Evolutionary conservation across 148 eudicot species (phyloP).

Genomic region (Chenopodium suecicum): DNA sequence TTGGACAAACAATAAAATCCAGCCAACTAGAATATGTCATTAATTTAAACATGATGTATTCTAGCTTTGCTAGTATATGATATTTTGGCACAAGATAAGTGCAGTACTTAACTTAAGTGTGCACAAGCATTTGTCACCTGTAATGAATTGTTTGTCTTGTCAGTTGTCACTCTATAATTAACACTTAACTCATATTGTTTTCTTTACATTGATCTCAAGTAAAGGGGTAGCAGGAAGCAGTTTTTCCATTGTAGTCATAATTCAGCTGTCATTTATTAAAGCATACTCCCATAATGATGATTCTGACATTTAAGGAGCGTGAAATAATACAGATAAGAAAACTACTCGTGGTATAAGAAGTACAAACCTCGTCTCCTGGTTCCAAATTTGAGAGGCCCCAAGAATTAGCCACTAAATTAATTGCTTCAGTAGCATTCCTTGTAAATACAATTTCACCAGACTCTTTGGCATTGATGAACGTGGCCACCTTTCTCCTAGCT

Average conservation of each 20-base stretch:
- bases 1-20: too few relatives aligned
- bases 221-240: neutral
- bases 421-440: conserved; percentile 95
- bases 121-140: neutral
- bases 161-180: too few relatives aligned
- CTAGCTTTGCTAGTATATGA: too few relatives aligned
- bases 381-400: conserved; percentile 83
- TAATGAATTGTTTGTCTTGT: neutral
- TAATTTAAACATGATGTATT: too few relatives aligned
- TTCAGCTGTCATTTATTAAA: neutral
- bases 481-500: conserved; percentile 83
- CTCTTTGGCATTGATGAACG: conserved; percentile 76
- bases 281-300: neutral
- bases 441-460: conserved; percentile 81
- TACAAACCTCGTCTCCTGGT: conserved; percentile 75
- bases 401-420: conserved; percentile 86
- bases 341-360: neutral
- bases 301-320: neutral
- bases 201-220: neutral
- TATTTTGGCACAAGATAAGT: too few relatives aligned
- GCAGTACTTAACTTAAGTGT: too few relatives aligned
- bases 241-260: neutral
- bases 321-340: neutral
- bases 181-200: neutral
- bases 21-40: too few relatives aligned